A percentile compares a stretch with the other conserved stretches of the same genome.
Evolutionary conservation across 768 basidiomycete species (phyloP).

Genomic region (Terana coerulea): DNA sequence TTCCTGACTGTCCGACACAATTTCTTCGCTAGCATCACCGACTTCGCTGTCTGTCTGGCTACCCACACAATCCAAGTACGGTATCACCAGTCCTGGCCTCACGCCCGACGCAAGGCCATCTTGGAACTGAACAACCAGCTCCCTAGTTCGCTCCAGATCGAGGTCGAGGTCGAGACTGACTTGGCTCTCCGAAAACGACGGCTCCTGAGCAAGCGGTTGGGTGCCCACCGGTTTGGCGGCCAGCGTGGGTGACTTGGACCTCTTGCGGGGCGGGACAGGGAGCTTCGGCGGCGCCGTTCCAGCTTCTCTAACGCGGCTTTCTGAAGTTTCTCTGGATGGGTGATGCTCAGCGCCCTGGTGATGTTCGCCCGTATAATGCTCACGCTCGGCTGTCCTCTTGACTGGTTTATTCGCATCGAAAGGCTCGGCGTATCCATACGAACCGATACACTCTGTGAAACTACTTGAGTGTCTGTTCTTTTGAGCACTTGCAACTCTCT

Average conservation of each 20-base stretch:
- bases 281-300: neutral
- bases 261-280: neutral
- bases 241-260: neutral
- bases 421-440: neutral
- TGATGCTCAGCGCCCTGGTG: neutral
- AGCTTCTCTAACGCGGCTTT: neutral
- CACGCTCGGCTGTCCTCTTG: neutral
- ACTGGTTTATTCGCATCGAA: neutral
- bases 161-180: neutral
- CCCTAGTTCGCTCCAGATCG: neutral
- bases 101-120: neutral
- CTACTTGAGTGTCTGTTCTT: neutral
- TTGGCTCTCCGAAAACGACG: neutral
- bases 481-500: neutral
- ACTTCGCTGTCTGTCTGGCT: constrained; percentile 1
- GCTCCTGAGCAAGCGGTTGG: neutral
- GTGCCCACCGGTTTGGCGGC: neutral
- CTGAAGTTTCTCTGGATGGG: neutral
- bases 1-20: too few relatives aligned
- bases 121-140: neutral
- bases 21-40: too few relatives aligned
- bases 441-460: too few relatives aligned
- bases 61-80: neutral
- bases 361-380: neutral
- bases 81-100: neutral